These are phyloP conservation scores for Leccinum subgranulosum DNA, from an alignment of 768 basidiomycete genomes.

Conservation along the genomic window DNA sequence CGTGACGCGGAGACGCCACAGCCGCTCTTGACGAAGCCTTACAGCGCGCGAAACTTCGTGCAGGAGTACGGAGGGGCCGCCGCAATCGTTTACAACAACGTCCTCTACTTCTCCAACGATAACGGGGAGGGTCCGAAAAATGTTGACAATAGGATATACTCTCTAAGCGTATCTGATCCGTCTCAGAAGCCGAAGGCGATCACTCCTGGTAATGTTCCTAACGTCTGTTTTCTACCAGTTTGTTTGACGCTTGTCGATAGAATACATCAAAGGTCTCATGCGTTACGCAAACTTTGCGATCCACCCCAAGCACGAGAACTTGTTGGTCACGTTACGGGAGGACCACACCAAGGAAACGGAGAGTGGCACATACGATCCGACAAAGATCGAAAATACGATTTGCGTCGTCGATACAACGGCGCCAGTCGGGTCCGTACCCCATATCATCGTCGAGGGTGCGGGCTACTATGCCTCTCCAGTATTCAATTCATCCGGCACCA, in stretches of 20 bases:
- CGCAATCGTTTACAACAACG: constrained; percentile 44
- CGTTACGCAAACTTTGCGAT: constrained; percentile 48
- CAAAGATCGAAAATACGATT: constrained; percentile 45
- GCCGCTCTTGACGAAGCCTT: constrained; percentile 51
- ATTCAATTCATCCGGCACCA: constrained; percentile 54
- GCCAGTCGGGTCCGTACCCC: constrained; percentile 21
- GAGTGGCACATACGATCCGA: constrained; percentile 24
- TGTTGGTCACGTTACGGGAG: constrained; percentile 60
- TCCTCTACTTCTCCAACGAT: constrained; percentile 57
- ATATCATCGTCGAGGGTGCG: constrained; percentile 47
- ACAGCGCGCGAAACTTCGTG: constrained; percentile 53
- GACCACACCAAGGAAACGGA: constrained; percentile 49
- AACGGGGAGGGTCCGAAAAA: constrained; percentile 9
- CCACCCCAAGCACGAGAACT: constrained; percentile 46
- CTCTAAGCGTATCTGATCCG: constrained; percentile 26
- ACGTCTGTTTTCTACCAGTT: too few relatives aligned
- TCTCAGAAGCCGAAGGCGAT: constrained; percentile 34
- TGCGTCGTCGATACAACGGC: constrained; percentile 47
- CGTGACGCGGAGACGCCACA: constrained; percentile 28
- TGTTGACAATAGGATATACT: constrained; percentile 47
- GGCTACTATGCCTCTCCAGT: constrained; percentile 65
- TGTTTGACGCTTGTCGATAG: constrained; percentile 7
- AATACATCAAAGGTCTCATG: constrained; percentile 25
- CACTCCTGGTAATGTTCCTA: constrained; percentile 50
- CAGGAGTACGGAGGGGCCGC: constrained; percentile 71